phyloP scores from a whole-genome alignment of 495 filamentous ascomycete species.

The Neurospora pannonica region DNA sequence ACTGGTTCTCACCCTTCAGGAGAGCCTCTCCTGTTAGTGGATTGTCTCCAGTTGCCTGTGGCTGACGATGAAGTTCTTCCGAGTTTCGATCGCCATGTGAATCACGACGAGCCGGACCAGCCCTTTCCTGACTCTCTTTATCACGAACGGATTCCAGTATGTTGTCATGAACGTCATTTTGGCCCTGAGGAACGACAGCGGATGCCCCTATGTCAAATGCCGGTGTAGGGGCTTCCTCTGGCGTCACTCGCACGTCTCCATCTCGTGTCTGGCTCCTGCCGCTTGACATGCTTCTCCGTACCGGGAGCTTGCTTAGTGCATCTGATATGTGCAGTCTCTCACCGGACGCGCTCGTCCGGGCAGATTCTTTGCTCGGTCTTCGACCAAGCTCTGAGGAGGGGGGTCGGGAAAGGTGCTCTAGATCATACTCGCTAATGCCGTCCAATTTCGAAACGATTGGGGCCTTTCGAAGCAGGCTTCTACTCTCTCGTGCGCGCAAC shows the following conservation, averaged over 20 bases:
- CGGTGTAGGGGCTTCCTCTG: neutral
- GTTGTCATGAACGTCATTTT: neutral
- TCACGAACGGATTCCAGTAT: neutral
- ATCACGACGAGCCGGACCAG: neutral
- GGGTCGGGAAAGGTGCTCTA: conserved; percentile 28
- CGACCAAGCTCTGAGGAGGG: conserved; percentile 24
- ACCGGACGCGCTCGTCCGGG: conserved; percentile 7
- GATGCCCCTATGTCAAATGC: neutral
- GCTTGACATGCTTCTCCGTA: conserved; percentile 11
- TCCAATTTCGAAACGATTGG: conserved; percentile 49
- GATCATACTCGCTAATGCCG: conserved; percentile 46
- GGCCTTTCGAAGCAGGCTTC: conserved; percentile 47
- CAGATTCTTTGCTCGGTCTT: conserved; percentile 13
- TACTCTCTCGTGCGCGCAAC: conserved; percentile 48
- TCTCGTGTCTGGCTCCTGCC: conserved; percentile 24
- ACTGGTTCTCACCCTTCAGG: neutral
- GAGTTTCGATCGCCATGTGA: neutral
- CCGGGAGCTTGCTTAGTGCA: neutral
- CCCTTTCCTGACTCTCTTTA: neutral
- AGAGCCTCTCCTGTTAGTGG: neutral
- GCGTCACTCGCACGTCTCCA: conserved; percentile 1
- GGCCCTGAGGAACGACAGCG: neutral
- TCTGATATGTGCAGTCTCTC: neutral
- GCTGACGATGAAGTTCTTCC: conserved; percentile 12
- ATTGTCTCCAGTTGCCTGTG: neutral